A percentile compares a stretch with the other conserved stretches of the same genome.
phyloP scores from a whole-genome alignment of 306 rosid species.

The Prunus kanzakura region DNA sequence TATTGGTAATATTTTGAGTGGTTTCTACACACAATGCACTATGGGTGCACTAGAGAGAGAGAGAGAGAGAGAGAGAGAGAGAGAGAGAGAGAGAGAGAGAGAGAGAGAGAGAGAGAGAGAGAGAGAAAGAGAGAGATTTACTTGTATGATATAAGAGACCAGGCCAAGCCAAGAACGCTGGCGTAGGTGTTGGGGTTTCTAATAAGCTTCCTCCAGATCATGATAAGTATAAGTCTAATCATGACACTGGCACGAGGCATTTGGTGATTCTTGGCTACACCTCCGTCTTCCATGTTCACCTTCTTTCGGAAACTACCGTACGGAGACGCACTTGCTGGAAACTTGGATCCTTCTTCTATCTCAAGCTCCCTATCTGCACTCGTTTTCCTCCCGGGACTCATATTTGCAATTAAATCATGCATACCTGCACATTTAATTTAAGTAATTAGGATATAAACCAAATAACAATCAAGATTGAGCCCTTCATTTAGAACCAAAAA shows the following conservation, averaged over 20 bases:
- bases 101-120: neutral
- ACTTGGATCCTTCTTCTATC: conserved; percentile 51
- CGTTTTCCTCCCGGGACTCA: conserved; percentile 56
- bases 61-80: no score
- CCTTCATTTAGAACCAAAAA: neutral
- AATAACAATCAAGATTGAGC: neutral
- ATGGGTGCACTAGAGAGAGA: neutral
- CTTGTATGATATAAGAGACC: conserved; percentile 18
- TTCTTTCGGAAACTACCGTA: conserved; percentile 46
- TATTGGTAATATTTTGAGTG: neutral
- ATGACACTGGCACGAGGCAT: conserved; percentile 88
- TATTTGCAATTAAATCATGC: conserved; percentile 45
- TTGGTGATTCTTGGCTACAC: conserved; percentile 45
- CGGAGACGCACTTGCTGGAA: conserved; percentile 50
- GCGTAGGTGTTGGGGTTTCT: no score
- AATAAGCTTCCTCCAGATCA: no score
- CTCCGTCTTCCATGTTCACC: conserved; percentile 48
- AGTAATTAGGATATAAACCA: neutral
- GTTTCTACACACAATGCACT: neutral
- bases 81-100: no score
- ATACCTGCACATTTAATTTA: conserved; percentile 28
- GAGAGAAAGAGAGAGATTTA: neutral
- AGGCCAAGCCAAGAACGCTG: no score
- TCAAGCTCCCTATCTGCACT: conserved; percentile 35
- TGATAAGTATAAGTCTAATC: conserved; percentile 48